Conservation (phyloP, 306 rosid genomes). For the Rubus idaeus region DNA sequence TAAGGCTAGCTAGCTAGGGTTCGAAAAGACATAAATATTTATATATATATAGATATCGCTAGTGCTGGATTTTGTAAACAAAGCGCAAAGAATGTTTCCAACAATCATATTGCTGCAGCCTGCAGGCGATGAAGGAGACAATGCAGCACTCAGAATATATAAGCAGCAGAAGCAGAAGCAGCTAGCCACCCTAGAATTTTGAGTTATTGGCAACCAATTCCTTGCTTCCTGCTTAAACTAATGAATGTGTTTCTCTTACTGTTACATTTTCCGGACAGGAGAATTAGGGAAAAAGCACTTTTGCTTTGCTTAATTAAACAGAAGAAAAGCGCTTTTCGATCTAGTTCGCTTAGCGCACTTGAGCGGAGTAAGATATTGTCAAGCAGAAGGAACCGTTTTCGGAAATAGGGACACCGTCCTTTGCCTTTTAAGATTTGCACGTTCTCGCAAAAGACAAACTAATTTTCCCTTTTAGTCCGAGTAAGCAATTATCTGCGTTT, state of each 20-base stretch:
- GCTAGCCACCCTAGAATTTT: constrained; percentile 4
- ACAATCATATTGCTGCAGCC: constrained; percentile 60
- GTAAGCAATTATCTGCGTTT: too few species aligned
- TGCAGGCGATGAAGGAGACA: constrained; percentile 65
- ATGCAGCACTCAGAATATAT: constrained; percentile 9
- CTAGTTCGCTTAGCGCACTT: background rate
- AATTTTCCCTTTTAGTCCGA: too few species aligned
- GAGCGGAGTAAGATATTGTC: constrained; percentile 4
- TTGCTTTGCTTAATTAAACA: background rate
- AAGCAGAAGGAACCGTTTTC: background rate
- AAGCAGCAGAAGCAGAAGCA: constrained; percentile 10
- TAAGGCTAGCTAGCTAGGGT: too few species aligned
- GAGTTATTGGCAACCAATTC: background rate
- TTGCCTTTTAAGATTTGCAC: background rate
- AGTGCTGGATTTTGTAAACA: background rate
- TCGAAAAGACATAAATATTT: background rate
- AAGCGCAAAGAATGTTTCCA: constrained; percentile 38
- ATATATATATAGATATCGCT: too few species aligned
- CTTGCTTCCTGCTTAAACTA: constrained; percentile 7
- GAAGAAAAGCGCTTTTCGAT: background rate
- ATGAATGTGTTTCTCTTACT: constrained; percentile 3
- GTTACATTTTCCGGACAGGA: background rate
- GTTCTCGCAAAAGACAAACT: constrained; percentile 2
- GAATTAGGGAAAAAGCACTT: constrained; percentile 1
- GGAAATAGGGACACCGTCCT: constrained; percentile 12